A percentile compares a stretch with the other conserved stretches of the same genome.
phyloP scores from a whole-genome alignment of 108 stramenopile genomes.

The Cyclotella baltica region DNA sequence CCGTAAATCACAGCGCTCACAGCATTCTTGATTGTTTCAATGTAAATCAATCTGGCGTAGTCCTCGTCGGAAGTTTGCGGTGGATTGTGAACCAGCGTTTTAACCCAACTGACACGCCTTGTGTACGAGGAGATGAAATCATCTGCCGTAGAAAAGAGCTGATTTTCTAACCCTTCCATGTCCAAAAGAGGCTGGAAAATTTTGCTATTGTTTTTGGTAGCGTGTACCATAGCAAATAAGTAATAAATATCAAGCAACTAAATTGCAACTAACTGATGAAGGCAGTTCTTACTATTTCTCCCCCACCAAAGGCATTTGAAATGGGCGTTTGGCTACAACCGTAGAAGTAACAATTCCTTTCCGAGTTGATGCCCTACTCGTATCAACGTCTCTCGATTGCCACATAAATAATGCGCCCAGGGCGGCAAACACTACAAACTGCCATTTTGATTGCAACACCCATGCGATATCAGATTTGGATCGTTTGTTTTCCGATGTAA shows the following conservation, averaged over 20 bases:
- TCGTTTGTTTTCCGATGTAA: too few relatives aligned
- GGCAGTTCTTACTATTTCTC: not conserved
- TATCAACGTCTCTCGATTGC: too few relatives aligned
- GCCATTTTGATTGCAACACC: too few relatives aligned
- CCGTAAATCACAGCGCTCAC: not conserved
- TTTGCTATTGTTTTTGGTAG: not conserved
- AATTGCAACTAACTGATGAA: too few relatives aligned
- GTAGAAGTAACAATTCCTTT: too few relatives aligned
- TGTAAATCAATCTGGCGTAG: not conserved
- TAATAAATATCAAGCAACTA: too few relatives aligned
- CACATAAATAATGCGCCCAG: too few relatives aligned
- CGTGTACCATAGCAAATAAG: not conserved
- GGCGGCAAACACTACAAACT: too few relatives aligned
- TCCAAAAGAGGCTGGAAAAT: slow-evolving; percentile 12
- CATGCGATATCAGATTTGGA: too few relatives aligned
- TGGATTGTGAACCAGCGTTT: not conserved
- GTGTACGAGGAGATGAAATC: not conserved
- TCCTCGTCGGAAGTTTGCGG: not conserved
- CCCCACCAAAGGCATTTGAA: not conserved
- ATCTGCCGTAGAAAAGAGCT: not conserved
- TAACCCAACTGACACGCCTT: slow-evolving; percentile 3
- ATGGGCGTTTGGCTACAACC: too few relatives aligned
- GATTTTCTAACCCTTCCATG: not conserved
- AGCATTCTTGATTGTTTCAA: slow-evolving; percentile 14
- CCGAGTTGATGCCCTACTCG: too few relatives aligned